Base-by-base conservation (phyloP, 1,139 yeast species). In the Lodderomyces margitis region DNA sequence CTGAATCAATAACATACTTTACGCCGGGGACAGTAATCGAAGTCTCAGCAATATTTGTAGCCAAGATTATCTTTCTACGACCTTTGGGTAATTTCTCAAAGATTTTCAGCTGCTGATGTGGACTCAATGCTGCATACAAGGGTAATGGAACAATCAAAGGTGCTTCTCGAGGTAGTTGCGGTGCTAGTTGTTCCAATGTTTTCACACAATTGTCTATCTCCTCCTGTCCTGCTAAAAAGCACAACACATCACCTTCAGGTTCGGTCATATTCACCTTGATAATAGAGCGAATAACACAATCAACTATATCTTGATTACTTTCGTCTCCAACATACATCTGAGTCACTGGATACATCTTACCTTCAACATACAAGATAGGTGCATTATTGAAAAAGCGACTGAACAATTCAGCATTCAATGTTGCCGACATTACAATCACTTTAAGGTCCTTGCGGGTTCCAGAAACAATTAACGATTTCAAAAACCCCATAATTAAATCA, bases 11-110 rank as follows among this genome's bases (percentile, higher is more conserved):
- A 5, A 92, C 98, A 55, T 87, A 92, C 48, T 87, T 79, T n/a
- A 92, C 95, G 1, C 98, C 98, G 21, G 95, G 82, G 28, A 92
- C 94, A 2, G 98, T 92, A 46, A 92, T 83, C 36, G 98, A 92
- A 0, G 98, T 94, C 67, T 92, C 98, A 1, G 98, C 98, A 53
- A 92, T 88, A 59, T 92, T 92, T 1, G 98, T 92, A 7, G 98
- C 88, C 44, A 92, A 65, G 31, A 92, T 87, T 27, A 92, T 82
- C 58, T 92, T 92, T 49, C 98, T 75, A 54, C 80, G 78, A 53
- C 81, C 67, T 21, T 68, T 57, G 12, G 79, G 75, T 2, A 87
- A 62, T 20, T 78, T 77, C 23, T 75, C 73, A 53, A 92, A 94
- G 10, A 91, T 91, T 49, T 74, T 72, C 55, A 83, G 80, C 59